Evolutionary conservation across 306 rosid species (phyloP), one percentile per base, ranked within the genome.

Genomic region (Oxytropis ochrocephala): DNA sequence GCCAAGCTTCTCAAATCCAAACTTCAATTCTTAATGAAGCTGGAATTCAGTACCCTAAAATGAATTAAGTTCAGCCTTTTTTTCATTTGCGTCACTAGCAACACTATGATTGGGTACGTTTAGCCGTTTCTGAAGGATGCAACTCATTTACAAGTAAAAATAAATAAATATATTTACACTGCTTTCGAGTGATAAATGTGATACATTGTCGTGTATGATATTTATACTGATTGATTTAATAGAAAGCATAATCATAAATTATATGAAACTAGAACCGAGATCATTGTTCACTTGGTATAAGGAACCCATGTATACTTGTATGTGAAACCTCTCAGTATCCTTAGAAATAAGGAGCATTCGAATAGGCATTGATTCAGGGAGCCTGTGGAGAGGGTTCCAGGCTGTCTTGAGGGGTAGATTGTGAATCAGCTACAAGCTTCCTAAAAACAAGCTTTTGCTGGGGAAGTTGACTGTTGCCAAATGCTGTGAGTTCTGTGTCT

Each of bases 401-500:
- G 74, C 42, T 80, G 39, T 78, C 87, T 11, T 72, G 65, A 27
- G 71, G 39, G 42, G 82, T 27, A 30, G 91, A 49, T 21, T 67
- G 89, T 9, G 85, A 49, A 39, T 35, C 84, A 13, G 69, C 24
- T 56, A 78, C 88, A 11, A 84, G 73, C 78, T 42, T 87, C 73
- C 32, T 79, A 74, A 94, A 94, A 8, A 83, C 84, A 0, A 91
- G 83, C 79, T 87, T 94, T 62, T 88, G 92, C 64, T 85, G 96
- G 47, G 97, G 98, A 44, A 85, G 92, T 77, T 91, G 97, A 49
- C 97, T 90, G 8, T 79, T 87, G 32, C 82, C 27, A 80, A 87
- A 87, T 11, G 91, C 83, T 1, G 92, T 52, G 50, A 94, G 82
- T 69, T 94, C 99, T 10, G 96, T 88, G 81, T 91, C 99, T 3